Evolutionary conservation across 192 early-diverging fungal species (phyloP).

Genomic region (Coemansia sp.): DNA sequence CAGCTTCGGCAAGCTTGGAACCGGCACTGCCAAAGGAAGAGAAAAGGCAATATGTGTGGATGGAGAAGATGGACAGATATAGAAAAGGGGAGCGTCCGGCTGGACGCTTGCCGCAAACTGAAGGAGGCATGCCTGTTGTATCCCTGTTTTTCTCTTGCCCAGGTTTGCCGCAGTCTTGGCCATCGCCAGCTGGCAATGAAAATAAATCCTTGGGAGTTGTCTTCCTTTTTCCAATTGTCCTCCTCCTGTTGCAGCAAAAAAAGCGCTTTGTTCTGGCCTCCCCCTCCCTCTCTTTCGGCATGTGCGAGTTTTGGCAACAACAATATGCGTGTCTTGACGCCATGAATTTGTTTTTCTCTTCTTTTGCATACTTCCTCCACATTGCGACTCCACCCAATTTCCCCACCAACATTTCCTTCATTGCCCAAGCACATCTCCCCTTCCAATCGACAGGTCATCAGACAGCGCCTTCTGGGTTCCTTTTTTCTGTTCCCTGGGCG

Average conservation of each 20-base stretch:
- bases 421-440: background rate
- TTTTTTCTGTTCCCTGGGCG: constrained; percentile 4
- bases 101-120: background rate
- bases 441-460: background rate
- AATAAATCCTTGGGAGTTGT: constrained; percentile 6
- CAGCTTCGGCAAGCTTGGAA: background rate
- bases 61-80: background rate
- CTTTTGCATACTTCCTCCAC: background rate
- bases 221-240: constrained; percentile 14
- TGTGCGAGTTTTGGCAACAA: constrained; percentile 23
- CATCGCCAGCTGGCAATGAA: background rate
- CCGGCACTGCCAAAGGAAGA: background rate
- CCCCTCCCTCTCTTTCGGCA: constrained; percentile 14
- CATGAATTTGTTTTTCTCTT: background rate
- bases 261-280: constrained; percentile 10
- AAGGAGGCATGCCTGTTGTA: background rate
- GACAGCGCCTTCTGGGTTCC: background rate
- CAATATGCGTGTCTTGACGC: constrained; percentile 21
- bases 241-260: background rate
- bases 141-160: constrained; percentile 12
- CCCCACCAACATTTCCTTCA: background rate
- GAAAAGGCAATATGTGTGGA: background rate
- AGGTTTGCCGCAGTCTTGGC: constrained; percentile 17
- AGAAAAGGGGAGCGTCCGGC: background rate
- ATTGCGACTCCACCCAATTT: background rate